Percentiles rank a stretch among this genome's conserved stretches.
Conservation (phyloP, 2,329 filamentous ascomycete genomes). For the Dactylonectria macrodidyma region DNA sequence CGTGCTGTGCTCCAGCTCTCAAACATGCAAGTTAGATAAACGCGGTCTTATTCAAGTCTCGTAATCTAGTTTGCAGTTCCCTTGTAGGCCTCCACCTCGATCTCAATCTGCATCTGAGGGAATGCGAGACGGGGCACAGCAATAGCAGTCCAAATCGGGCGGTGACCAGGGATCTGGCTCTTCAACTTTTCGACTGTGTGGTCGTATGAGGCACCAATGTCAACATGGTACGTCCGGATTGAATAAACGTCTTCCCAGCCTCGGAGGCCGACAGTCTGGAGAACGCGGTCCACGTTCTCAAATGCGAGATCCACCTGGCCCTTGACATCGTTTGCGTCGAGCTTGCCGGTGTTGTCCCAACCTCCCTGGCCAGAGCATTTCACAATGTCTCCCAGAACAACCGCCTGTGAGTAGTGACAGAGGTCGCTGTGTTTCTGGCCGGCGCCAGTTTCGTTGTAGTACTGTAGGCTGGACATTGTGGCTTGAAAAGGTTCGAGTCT, state of each 20-base stretch:
- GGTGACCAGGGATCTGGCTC: conserved; percentile 31
- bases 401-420: conserved; percentile 44
- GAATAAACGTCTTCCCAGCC: conserved; percentile 49
- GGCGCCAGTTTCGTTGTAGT: background rate
- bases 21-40: too few relatives aligned
- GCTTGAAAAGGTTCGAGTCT: background rate
- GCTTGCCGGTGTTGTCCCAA: conserved; percentile 35
- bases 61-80: too few relatives aligned
- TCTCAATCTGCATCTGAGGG: conserved; percentile 40
- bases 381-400: conserved; percentile 43
- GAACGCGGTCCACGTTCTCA: conserved; percentile 44
- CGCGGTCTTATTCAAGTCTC: too few relatives aligned
- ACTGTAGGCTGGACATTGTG: background rate
- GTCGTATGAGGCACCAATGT: conserved; percentile 37
- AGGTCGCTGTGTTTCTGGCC: conserved; percentile 1
- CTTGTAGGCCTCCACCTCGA: conserved; percentile 39
- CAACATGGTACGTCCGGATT: conserved; percentile 43
- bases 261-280: conserved; percentile 40
- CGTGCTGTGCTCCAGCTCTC: too few relatives aligned
- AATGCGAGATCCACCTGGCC: conserved; percentile 38
- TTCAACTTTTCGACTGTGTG: conserved; percentile 28
- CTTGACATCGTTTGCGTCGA: conserved; percentile 30
- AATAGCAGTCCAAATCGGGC: conserved; percentile 27
- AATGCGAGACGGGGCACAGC: conserved; percentile 36
- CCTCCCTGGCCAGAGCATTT: conserved; percentile 47